Base-by-base conservation (phyloP, 345 rosid species). In the Lepidium didymum region DNA sequence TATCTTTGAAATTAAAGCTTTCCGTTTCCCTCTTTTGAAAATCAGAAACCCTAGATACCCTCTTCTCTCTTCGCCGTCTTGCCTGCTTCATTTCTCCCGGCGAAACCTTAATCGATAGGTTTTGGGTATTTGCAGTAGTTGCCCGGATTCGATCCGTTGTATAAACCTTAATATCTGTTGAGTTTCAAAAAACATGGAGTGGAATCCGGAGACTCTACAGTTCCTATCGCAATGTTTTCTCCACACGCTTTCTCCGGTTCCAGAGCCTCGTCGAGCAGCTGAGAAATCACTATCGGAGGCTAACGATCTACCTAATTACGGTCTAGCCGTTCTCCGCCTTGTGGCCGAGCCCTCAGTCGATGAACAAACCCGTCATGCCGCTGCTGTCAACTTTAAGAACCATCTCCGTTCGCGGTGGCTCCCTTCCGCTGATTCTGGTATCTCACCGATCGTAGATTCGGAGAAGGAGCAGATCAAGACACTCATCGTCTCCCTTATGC, bases 331-430 rank as follows among this genome's bases (percentile, higher is more conserved):
- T 9, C 96, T 91, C 70, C 88, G 85, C 16, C 82, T 91, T 5
- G 87, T 91, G 10, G 91, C 96, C 3, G 90, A 87, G 44, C 81
- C 86, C 13, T 50, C 88, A 3, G 84, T 87, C 53, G 88, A 87
- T 55, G 96, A 95, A n/a, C 93, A 83, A 82, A 82, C 89, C 73
- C 97, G 97, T 60, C 93, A 86, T 35, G 90, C 99, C 8, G 97
- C 99, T 10, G 93, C 96, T 10, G 96, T 93, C 75, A 88, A 83
- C 84, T 90, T 93, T 72, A 93, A 93, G 80, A 93, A 93, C 68
- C 96, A 95, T 70, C 86, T 95, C 54, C 93, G 91, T 45, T 8
- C 77, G 14, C 96, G 96, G 23, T 95, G 99, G 99, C 75, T 75
- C 1, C 85, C 91, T 8, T 29, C 90, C 0, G 51, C 43, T 1